Evolutionary conservation across 768 basidiomycete genomes (phyloP), one percentile per base, ranked within the genome.

Genomic region (Russula foetens): DNA sequence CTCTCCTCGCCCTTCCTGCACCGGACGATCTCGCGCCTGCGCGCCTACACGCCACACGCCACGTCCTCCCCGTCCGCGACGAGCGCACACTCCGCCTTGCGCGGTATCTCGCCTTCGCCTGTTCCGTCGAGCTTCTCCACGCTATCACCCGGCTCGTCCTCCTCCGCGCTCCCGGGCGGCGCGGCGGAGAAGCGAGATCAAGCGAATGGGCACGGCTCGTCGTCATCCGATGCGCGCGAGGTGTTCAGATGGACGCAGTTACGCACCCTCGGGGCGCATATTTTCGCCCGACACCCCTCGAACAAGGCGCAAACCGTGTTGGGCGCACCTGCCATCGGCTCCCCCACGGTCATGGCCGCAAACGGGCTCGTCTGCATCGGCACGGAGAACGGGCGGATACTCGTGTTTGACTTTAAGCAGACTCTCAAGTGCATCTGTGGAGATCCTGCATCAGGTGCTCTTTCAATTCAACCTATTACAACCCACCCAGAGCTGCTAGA

Each of bases 391-490:
- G 97, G 95, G 14, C 84, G 80, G 67, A 78, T 90, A 45, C 78
- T 84, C 50, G 87, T 98, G 2, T 95, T 92, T 71, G 92, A 93
- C 71, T 98, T 97, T 70, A 86, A 86, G 68, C 96, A 98, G 71
- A 84, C 84, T 7, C 68, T 96, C 63, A 83, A 83, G 65, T 84
- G 85, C 65, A 75, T 95, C 11, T 92, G 93, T 65, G 92, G 92
- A 9, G 82, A 75, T 54, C 84, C 90, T 55, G 58, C 74, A 19
- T 75, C 81, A 66, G 82, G 92, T 95, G 39, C 24, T 31, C 11
- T 52, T 65, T 60, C 28, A 26, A 45, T 35, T 35, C 35, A 12
- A 12, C 2, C 2, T 7, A 11, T 21, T 12, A 33, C 7, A 15
- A 7, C 50, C 48, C n/a, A 4, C 4, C 9, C 35, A 11, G 12